Base-by-base conservation (phyloP, 305 asterid species). In the Plantago coronopus region DNA sequence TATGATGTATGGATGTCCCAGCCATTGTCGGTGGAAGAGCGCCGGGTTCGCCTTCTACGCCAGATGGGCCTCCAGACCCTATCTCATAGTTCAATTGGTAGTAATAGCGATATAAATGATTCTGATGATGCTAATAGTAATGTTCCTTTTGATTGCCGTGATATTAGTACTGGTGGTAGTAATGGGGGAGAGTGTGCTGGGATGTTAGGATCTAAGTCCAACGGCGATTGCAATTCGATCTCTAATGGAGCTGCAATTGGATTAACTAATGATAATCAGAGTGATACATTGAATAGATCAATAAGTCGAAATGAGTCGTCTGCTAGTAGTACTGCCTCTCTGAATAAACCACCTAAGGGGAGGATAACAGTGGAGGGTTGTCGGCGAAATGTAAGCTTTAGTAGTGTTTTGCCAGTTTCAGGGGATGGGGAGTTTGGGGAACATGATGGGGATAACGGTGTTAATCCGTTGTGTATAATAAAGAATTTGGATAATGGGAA, bases 401-500 rank as follows among this genome's bases (percentile, higher is more conserved):
- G 69, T 56, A 63, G 58, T 68, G 45, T 66, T 31, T 64, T 69
- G 63, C 59, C 74, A 1, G 54, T 42, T 72, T 23, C 66, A 17
- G 76, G 62, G 44, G 63, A 59, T 54, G 81, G 67, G 48, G 84
- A 69, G 73, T 55, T 51, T 69, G 73, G 20, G 17, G 84, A 72
- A 59, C 16, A 60, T 60, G 63, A 50, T 19, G 82, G 72, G 46
- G 19, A 66, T 25, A 78, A 63, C 55, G 75, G 57, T 61, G 74
- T 53, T 53, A 53, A 75, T 69, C 81, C 72, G 19, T 73, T 81
- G 59, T 94, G 97, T 70, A 72, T 79, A 63, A 89, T 94, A 44
- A 89, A 81, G 86, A 86, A 88, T 81, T 95, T 94, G 53, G 96
- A 89, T 69, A 91, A 84, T 70, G 99, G 99, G 23, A 86, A 89